phyloP scores from a whole-genome alignment of 345 rosid genomes.

The Populus nigra region DNA sequence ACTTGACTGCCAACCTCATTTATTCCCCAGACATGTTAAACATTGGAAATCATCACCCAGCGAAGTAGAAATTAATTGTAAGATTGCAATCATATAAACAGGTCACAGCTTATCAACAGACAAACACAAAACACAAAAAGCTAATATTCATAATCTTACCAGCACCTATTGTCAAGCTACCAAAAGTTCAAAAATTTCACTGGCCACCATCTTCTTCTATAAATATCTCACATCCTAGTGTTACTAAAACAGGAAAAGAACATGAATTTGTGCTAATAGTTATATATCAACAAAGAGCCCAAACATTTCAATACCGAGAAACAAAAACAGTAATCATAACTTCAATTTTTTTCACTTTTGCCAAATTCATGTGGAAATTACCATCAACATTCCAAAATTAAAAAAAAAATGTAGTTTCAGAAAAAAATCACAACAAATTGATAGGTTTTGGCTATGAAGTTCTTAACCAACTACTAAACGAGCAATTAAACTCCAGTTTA shows the following conservation, averaged over 20 bases:
- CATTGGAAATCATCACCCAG: neutral
- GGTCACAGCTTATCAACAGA: neutral
- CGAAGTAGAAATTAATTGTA: neutral
- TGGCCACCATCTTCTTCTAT: neutral
- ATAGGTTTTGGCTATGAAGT: neutral
- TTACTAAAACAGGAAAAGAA: too few relatives aligned
- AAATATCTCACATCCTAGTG: too few relatives aligned
- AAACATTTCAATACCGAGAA: neutral
- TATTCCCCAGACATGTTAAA: neutral
- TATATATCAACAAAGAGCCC: neutral
- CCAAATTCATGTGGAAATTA: neutral
- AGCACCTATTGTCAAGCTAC: neutral
- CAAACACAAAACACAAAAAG: neutral
- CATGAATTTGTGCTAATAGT: too few relatives aligned
- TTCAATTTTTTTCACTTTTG: neutral
- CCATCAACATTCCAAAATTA: neutral
- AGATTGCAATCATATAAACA: neutral
- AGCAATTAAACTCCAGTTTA: neutral
- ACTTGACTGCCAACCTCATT: neutral
- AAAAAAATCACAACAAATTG: neutral
- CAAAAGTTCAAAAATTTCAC: neutral
- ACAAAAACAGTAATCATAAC: neutral
- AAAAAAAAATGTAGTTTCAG: neutral
- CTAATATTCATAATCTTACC: neutral
- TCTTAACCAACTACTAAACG: neutral